Evolutionary conservation across 1,284 basidiomycete genomes (phyloP), one percentile per base, ranked within the genome.

Genomic region (Cutaneotrichosporon sp.): DNA sequence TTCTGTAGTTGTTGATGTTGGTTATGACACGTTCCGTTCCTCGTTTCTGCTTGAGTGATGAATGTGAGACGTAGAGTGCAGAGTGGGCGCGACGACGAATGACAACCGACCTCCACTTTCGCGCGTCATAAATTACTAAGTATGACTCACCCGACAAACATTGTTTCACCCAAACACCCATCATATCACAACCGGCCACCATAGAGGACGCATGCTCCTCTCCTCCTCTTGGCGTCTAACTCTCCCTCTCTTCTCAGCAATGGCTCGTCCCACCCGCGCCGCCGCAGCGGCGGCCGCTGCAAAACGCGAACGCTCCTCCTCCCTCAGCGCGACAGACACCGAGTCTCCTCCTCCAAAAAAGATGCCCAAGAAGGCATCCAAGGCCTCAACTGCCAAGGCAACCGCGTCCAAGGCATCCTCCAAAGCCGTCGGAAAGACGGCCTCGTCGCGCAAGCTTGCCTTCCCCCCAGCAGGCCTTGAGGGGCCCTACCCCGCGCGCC

Each of bases 381-480:
- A 5, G 18, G 42, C 42, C n/a, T 51, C 62, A 36, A 36, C 34
- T 21, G 10, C 46, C 6, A 42, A 30, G 14, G 30, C 51, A 10
- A 8, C 34, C 2, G 18, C 59, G 18, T 31, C 38, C 38, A 60
- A 51, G 58, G 14, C 52, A 10, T 14, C 38, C 21, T 56, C 55
- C 11, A 18, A 40, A 16, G 8, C 36, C 4, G 16, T 30, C 6
- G 21, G 22, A 36, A 56, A 56, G 22, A 36, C 55, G 13, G 14
- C 55, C 5, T 56, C 55, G 10, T 56, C 55, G 47, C 57, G 65
- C 30, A 63, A 69, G 50, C 62, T 59, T 3, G 56, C 64, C 50
- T 62, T 74, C 68, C 78, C 77, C 1, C 78, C 78, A 0, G 56
- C 73, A 0, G 74, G 73, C n/a, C 69, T 77, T n/a, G 69, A 74